Evolutionary conservation across 78 protist genomes (phyloP), one percentile per base, ranked within the genome.

Genomic region (Creolimax fragrantissima): DNA sequence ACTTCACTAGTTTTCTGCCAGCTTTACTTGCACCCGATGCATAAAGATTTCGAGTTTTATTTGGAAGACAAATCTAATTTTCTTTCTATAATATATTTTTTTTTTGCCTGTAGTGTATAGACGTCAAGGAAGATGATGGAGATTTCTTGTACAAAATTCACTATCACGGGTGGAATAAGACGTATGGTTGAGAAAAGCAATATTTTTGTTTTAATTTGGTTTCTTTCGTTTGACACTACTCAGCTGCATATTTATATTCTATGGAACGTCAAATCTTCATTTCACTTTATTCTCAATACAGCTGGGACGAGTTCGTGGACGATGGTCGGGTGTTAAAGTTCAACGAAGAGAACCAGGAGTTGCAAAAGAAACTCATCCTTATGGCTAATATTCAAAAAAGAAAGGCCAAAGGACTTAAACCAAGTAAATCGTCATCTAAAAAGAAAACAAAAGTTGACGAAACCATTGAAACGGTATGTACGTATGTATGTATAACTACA

Each of bases 281-380:
- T n/a, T n/a, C n/a, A n/a, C n/a, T n/a, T n/a, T n/a, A n/a, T n/a
- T n/a, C n/a, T n/a, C n/a, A n/a, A n/a, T n/a, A n/a, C 88, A 90
- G 92, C n/a, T 90, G 91, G 90, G 90, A 92, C 47, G 90, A 85
- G 41, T 92, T 88, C 91, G 58, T 92, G 4, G 35, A 85, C 32
- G 91, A 92, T 6, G 83, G 35, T 3, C 67, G 45, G 5, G 2
- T 92, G 81, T 81, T 47, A 43, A 89, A 89, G 5, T 44, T 74
- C 67, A 92, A 17, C 39, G 90, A 92, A 24, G 93, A 85, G 37
- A 88, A 74, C 45, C 81, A 85, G 39, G 44, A 45, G 3, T 3
- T 3, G 3, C 6, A 11, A 83, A 39, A 11, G 6, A 45, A 3
- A 41, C 4, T 88, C 32, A 6, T 24, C 37, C 3, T 3, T 44